Evolutionary conservation across 2,329 filamentous ascomycete genomes (phyloP).

Genomic region (Aspergillus ochraceus): DNA sequence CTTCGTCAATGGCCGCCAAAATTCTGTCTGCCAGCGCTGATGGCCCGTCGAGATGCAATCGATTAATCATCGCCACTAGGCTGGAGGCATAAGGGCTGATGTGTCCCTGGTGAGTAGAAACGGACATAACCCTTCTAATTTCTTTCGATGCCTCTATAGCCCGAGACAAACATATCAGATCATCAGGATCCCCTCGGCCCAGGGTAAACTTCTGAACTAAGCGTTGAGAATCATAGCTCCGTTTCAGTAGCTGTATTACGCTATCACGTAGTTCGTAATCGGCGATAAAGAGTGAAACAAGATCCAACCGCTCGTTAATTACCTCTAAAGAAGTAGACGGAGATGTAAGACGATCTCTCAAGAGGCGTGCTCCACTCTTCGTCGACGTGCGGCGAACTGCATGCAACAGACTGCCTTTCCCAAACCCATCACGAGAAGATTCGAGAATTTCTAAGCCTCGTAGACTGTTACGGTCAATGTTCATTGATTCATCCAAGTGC

Average conservation of each 20-base stretch:
- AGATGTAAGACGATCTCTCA: conserved; percentile 80
- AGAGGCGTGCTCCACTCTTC: conserved; percentile 80
- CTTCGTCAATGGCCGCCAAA: conserved; percentile 81
- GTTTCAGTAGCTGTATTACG: conserved; percentile 66
- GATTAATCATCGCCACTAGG: conserved; percentile 31
- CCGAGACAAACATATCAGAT: conserved; percentile 77
- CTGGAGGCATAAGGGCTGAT: conserved; percentile 27
- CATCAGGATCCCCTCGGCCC: conserved; percentile 87
- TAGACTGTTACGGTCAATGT: conserved; percentile 88
- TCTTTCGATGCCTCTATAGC: conserved; percentile 75
- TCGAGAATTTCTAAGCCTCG: conserved; percentile 84
- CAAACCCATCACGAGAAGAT: conserved; percentile 76
- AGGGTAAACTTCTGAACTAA: conserved; percentile 93
- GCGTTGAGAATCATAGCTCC: conserved; percentile 82
- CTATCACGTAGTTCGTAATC: conserved; percentile 68
- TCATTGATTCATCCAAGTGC: conserved; percentile 75
- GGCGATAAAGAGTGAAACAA: conserved; percentile 73
- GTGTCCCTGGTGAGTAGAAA: conserved; percentile 23
- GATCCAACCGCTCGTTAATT: conserved; percentile 77
- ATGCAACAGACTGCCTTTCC: conserved; percentile 83
- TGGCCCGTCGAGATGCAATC: conserved; percentile 60
- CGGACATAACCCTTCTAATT: conserved; percentile 48
- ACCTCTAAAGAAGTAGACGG: conserved; percentile 82
- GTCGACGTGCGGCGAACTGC: conserved; percentile 88
- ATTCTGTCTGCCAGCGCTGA: conserved; percentile 70